Conservation (phyloP, 768 basidiomycete species). For the Boletales sp. region DNA sequence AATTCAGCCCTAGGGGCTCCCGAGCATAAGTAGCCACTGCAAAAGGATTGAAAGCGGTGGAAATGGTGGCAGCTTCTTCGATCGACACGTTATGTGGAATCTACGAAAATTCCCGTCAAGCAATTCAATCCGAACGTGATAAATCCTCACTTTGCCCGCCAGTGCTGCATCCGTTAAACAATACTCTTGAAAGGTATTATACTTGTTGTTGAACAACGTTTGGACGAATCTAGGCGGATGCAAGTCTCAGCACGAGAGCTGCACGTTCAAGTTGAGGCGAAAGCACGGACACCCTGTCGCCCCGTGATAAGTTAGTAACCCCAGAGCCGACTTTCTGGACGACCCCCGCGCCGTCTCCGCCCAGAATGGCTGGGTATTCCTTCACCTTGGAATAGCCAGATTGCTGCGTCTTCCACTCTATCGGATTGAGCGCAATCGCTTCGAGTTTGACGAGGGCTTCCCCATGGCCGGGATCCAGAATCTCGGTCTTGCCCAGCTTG, state of each 20-base stretch:
- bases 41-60: constrained; percentile 31
- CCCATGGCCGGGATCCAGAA: no score
- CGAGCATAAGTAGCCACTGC: constrained; percentile 30
- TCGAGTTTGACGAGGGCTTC: no score
- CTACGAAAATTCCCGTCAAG: constrained; percentile 6
- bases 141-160: constrained; percentile 10
- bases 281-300: constrained; percentile 26
- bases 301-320: constrained; percentile 30
- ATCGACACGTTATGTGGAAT: constrained; percentile 33
- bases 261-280: no score
- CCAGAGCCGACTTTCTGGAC: constrained; percentile 34
- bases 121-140: not conserved
- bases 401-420: constrained; percentile 29
- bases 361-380: constrained; percentile 36
- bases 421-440: constrained; percentile 41
- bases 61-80: constrained; percentile 36
- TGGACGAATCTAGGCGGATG: constrained; percentile 6
- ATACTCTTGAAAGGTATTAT: constrained; percentile 22
- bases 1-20: constrained; percentile 22
- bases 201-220: constrained; percentile 8
- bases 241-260: no score
- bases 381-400: constrained; percentile 19
- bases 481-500: no score
- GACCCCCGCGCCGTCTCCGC: constrained; percentile 36
- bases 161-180: constrained; percentile 12